These are phyloP conservation scores for Sesbania bispinosa DNA, from an alignment of 306 rosid genomes.

Conservation along the genomic window DNA sequence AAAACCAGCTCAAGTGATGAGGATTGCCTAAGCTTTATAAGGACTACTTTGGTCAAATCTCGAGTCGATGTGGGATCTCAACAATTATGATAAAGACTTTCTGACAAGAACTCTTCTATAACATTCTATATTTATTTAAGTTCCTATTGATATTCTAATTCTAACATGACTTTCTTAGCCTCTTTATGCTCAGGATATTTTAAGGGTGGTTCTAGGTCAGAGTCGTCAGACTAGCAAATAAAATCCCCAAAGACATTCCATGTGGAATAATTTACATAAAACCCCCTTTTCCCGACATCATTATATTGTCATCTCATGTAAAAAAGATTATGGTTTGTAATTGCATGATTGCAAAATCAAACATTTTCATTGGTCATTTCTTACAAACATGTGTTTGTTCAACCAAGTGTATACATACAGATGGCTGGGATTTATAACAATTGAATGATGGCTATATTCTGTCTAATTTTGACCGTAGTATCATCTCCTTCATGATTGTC, in stretches of 20 bases:
- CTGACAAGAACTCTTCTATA: background rate
- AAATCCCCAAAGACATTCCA: background rate
- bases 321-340: background rate
- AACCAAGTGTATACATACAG: background rate
- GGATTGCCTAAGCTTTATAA: too few species aligned
- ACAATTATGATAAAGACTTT: background rate
- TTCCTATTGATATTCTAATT: background rate
- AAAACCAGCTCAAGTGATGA: too few species aligned
- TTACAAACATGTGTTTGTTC: background rate
- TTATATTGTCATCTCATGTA: background rate
- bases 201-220: background rate
- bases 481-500: slow-evolving; percentile 24
- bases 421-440: background rate
- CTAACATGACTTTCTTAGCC: background rate
- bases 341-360: background rate
- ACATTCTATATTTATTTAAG: background rate
- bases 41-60: too few species aligned
- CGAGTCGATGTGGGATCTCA: too few species aligned
- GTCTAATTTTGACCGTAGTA: background rate
- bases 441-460: background rate
- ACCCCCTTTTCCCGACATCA: background rate
- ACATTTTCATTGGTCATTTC: background rate
- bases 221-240: too few species aligned
- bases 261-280: background rate
- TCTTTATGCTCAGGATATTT: background rate